phyloP scores from a whole-genome alignment of 768 basidiomycete species.

The Tephrocybe sp. region DNA sequence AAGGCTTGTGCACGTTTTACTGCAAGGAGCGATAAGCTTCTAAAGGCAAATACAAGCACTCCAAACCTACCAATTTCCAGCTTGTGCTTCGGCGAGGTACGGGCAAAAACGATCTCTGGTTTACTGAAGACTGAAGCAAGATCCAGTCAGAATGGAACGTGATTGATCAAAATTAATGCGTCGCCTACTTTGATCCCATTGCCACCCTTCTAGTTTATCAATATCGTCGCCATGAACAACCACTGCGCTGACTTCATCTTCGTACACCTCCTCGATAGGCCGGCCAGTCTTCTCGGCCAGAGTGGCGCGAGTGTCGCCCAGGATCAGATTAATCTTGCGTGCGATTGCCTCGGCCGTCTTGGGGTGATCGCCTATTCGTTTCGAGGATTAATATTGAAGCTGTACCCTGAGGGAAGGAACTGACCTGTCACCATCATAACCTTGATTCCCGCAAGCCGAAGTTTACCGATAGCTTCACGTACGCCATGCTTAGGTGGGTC shows the following conservation, averaged over 20 bases:
- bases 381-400: too few species aligned
- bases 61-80: conserved; percentile 59
- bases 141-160: conserved; percentile 5
- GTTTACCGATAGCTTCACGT: conserved; percentile 69
- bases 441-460: conserved; percentile 71
- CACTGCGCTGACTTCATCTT: conserved; percentile 66
- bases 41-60: not conserved
- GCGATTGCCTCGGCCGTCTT: conserved; percentile 77
- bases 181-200: conserved; percentile 75
- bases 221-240: conserved; percentile 72
- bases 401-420: conserved; percentile 10
- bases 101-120: conserved; percentile 70
- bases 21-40: conserved; percentile 20
- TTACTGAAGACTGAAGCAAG: conserved; percentile 57
- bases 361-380: conserved; percentile 64
- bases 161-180: too few species aligned
- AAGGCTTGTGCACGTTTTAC: conserved; percentile 72
- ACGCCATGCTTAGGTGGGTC: conserved; percentile 75
- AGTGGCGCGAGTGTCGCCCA: conserved; percentile 66
- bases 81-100: conserved; percentile 73
- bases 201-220: conserved; percentile 65
- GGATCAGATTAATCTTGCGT: conserved; percentile 68
- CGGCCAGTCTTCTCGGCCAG: conserved; percentile 56
- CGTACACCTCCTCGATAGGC: conserved; percentile 57
- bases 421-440: conserved; percentile 76